These are phyloP conservation scores for Chlamydomonas sp. DNA, from an alignment of 139 green algal genomes.

Conservation along the genomic window DNA sequence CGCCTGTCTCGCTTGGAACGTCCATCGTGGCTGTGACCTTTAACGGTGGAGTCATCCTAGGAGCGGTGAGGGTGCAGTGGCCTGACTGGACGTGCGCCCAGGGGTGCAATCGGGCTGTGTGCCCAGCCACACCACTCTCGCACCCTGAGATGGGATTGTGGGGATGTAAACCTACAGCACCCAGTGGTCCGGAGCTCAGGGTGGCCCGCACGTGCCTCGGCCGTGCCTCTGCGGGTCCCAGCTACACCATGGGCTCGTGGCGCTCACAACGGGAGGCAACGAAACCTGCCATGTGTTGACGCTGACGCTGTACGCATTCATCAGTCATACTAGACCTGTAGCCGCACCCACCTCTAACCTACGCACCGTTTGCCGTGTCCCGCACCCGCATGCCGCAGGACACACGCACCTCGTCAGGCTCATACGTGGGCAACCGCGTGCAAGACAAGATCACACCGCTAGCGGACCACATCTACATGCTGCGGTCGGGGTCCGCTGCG, in stretches of 20 bases:
- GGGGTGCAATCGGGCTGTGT: no score
- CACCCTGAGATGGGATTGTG: no score
- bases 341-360: neutral
- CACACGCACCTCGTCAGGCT: constrained; percentile 83
- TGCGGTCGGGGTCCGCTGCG: constrained; percentile 63
- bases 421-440: constrained; percentile 92
- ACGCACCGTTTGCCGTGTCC: neutral
- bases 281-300: neutral
- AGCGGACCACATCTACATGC: constrained; percentile 65
- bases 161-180: no score
- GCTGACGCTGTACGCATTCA: no score
- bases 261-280: no score
- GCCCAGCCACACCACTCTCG: no score
- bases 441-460: constrained; percentile 90
- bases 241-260: no score
- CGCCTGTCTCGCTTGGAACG: constrained; percentile 66
- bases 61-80: neutral
- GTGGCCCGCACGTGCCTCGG: no score
- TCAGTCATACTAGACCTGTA: neutral
- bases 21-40: constrained; percentile 93
- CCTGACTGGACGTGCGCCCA: no score
- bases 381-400: constrained; percentile 52
- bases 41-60: constrained; percentile 90
- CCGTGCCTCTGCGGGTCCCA: no score
- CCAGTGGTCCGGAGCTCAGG: no score